Conservation (phyloP, 345 rosid genomes). For the Camelina laxa region DNA sequence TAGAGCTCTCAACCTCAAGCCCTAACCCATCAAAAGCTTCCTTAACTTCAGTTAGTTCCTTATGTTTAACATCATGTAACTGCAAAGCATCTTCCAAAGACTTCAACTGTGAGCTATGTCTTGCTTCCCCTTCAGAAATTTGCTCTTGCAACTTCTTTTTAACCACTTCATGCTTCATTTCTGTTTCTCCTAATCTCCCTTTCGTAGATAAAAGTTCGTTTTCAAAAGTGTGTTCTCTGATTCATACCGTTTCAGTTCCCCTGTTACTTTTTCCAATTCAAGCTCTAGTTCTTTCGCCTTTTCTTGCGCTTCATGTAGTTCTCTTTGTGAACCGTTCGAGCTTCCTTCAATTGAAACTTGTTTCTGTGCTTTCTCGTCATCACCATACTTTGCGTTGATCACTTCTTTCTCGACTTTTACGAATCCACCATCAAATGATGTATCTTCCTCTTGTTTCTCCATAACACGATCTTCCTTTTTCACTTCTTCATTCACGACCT, state of each 20-base stretch:
- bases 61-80: constrained; percentile 63
- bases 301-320: constrained; percentile 68
- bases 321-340: constrained; percentile 58
- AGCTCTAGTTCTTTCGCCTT: constrained; percentile 68
- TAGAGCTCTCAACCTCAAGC: neutral
- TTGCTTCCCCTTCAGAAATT: constrained; percentile 61
- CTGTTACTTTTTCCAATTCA: constrained; percentile 62
- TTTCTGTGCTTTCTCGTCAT: neutral
- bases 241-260: constrained; percentile 60
- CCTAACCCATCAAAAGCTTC: constrained; percentile 48
- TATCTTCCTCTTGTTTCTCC: constrained; percentile 80
- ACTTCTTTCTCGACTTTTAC: constrained; percentile 86
- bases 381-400: constrained; percentile 41
- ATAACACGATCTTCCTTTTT: constrained; percentile 49
- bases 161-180: constrained; percentile 52
- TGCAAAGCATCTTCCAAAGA: constrained; percentile 57
- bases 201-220: constrained; percentile 50
- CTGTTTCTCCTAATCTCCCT: constrained; percentile 56
- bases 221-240: constrained; percentile 56
- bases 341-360: constrained; percentile 48
- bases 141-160: constrained; percentile 65
- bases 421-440: constrained; percentile 71
- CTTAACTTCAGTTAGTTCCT: constrained; percentile 64
- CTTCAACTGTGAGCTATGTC: constrained; percentile 51
- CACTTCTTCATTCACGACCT: constrained; percentile 57